These are phyloP conservation scores for Geosmithia flava DNA, from an alignment of 2,329 filamentous ascomycete species.

Conservation along the genomic window DNA sequence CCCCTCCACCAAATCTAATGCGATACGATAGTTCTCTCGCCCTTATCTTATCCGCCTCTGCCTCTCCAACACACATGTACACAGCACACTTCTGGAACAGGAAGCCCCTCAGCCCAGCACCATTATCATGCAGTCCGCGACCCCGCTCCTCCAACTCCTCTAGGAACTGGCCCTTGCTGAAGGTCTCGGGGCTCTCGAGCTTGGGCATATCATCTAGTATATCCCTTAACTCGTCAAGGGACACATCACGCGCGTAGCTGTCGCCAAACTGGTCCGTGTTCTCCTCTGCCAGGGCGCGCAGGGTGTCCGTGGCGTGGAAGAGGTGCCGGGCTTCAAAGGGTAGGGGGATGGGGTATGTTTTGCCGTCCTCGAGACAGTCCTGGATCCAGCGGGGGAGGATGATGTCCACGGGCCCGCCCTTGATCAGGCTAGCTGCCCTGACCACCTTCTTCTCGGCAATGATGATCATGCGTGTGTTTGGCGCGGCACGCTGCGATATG, in stretches of 20 bases:
- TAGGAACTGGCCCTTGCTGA: slow-evolving; percentile 34
- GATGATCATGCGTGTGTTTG: slow-evolving; percentile 51
- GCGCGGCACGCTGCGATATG: slow-evolving; percentile 61
- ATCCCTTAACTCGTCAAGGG: slow-evolving; percentile 45
- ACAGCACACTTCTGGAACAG: slow-evolving; percentile 38
- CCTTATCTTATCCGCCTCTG: slow-evolving; percentile 16
- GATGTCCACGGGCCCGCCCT: slow-evolving; percentile 57
- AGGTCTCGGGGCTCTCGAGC: slow-evolving; percentile 22
- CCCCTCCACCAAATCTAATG: slow-evolving; percentile 58
- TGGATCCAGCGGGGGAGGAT: slow-evolving; percentile 72
- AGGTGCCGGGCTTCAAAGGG: slow-evolving; percentile 53
- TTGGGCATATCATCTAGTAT: slow-evolving; percentile 38
- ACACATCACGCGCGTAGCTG: slow-evolving; percentile 64
- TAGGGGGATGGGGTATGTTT: slow-evolving; percentile 37
- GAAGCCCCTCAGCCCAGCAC: slow-evolving; percentile 25
- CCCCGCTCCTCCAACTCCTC: slow-evolving; percentile 43
- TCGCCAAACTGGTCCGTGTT: slow-evolving; percentile 72
- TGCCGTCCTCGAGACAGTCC: slow-evolving; percentile 55
- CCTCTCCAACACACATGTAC: slow-evolving; percentile 17
- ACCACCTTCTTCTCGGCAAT: slow-evolving; percentile 71
- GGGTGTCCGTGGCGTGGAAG: slow-evolving; percentile 51
- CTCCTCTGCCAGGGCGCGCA: slow-evolving; percentile 37
- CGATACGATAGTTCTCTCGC: slow-evolving; percentile 38
- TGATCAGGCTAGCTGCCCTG: slow-evolving; percentile 74
- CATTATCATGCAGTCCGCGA: slow-evolving; percentile 31